Base-by-base conservation (phyloP, 768 basidiomycete genomes). In the Mycena belliarum region DNA sequence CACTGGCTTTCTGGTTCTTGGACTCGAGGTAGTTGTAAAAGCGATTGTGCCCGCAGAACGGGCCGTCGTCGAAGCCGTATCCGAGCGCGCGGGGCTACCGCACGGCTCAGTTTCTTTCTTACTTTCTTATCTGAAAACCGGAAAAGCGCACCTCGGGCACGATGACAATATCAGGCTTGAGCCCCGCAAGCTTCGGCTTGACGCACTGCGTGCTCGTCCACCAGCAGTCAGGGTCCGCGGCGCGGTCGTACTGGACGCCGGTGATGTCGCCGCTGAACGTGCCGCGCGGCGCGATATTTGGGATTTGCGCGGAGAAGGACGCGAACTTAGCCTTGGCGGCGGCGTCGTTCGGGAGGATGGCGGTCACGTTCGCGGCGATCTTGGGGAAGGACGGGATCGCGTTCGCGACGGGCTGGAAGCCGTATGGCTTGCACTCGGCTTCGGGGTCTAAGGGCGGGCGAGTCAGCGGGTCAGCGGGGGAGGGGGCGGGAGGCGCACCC, bases 1-100 rank as follows among this genome's bases (percentile, higher is more conserved):
- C 54, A 81, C 82, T 84, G 6, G 85, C 84, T 77, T 79, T 83
- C 71, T 87, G 85, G 26, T 84, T 75, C 60, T 86, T 72, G 10
- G 72, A 66, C 3, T 63, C 46, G 28, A 87, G 74, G 59, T 69
- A 87, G 40, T 41, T 41, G 43, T 87, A 87, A 58, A 86, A 87
- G 3, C 72, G 75, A 52, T 86, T 86, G 58, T 87, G 85, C 4
- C 82, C 79, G 63, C 85, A 87, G 63, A 83, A 84, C 2, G 85
- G 85, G 1, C 85, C 85, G 57, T 87, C 85, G 57, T 87, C 85
- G 56, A 86, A 86, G 4, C 77, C 82, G 44, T 82, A 86, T 1
- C 83, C 85, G 18, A 85, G 70, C 2, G 84, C 83, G 11, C 69
- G 65, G 29, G 85, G 84, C 82, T 83, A 29, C 21, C 29, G 29